Evolutionary conservation across 257 asterid genomes (phyloP), one percentile per base, ranked within the genome.

Genomic region (Nicotiana tomentosiformis): DNA sequence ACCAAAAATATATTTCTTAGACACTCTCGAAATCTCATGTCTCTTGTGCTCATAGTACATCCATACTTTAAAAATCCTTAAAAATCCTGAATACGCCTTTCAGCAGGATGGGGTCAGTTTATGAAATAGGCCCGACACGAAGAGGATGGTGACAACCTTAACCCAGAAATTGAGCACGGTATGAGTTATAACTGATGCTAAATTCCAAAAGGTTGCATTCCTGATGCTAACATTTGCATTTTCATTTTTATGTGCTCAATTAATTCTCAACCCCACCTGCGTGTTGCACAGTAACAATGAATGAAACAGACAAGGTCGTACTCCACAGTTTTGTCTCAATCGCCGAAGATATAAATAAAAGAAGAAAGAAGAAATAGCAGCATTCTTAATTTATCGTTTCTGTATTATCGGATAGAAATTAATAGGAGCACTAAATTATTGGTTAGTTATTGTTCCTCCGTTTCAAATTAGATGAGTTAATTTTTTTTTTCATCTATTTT

Each of bases 61-160:
- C 10, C 46, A 39, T 39, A 7, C 10, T 39, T 39, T 39, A 0
- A 0, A 39, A 39, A 37, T 37, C 8, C 8, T 39, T 39, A 0
- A 0, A 39, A 39, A 37, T 37, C 8, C 8, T 6, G 8, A 1
- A 37, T 37, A 37, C 8, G 8, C 9, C 46, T 39, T 39, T 39
- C 51, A 43, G 64, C 64, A 57, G 18, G 11, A 18, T 57, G 64
- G 64, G 61, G 62, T 4, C 61, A 39, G 10, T 12, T 43, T 9
- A 10, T 70, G 57, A 70, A 39, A 69, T 39, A 69, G 77, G 17
- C 18, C 56, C 18, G 80, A 26, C 80, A 74, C 53, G 60, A 72
- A 72, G 60, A 72, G 60, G 37, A 46, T 72, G 60, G 7, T 46
- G 60, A 72, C 60, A 72, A 72, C 57, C 78, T 72, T 70, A 72